Conservation (phyloP, 2,329 filamentous ascomycete genomes). For the Fusarium irregulare region DNA sequence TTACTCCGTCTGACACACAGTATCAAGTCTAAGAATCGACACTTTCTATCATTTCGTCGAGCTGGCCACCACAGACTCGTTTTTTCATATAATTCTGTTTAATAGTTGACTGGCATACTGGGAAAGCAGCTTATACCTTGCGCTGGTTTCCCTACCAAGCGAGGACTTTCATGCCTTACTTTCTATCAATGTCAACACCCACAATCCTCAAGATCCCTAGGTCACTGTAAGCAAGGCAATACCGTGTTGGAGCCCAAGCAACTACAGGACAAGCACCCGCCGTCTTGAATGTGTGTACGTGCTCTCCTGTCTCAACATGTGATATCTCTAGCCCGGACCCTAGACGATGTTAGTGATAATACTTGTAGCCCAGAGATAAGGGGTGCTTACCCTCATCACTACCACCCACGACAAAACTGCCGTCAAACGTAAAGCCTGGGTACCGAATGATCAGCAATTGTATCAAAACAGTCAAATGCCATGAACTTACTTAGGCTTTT, state of each 20-base stretch:
- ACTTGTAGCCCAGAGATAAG: neutral
- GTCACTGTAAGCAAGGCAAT: constrained; percentile 80
- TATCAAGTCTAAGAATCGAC: neutral
- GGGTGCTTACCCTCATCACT: constrained; percentile 72
- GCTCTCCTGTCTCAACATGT: constrained; percentile 79
- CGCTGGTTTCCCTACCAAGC: neutral
- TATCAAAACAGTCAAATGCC: neutral
- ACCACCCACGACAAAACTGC: constrained; percentile 78
- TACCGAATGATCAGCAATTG: constrained; percentile 22
- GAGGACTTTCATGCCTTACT: constrained; percentile 39
- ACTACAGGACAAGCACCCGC: constrained; percentile 72
- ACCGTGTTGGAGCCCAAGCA: constrained; percentile 80
- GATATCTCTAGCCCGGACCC: constrained; percentile 74
- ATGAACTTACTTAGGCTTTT: constrained; percentile 70
- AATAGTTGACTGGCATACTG: neutral
- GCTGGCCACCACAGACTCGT: neutral
- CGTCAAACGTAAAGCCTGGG: constrained; percentile 80
- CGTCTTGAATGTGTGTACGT: constrained; percentile 78
- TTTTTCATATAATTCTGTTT: neutral
- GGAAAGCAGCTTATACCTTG: neutral
- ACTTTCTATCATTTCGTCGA: neutral
- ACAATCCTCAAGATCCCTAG: constrained; percentile 75
- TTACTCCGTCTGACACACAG: constrained; percentile 43
- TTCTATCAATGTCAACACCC: constrained; percentile 64
- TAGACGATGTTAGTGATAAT: constrained; percentile 40